Percentiles rank a stretch among this genome's conserved stretches.
Evolutionary conservation across 2,329 filamentous ascomycete genomes (phyloP).

Genomic region (Fusarium fujikuroi): DNA sequence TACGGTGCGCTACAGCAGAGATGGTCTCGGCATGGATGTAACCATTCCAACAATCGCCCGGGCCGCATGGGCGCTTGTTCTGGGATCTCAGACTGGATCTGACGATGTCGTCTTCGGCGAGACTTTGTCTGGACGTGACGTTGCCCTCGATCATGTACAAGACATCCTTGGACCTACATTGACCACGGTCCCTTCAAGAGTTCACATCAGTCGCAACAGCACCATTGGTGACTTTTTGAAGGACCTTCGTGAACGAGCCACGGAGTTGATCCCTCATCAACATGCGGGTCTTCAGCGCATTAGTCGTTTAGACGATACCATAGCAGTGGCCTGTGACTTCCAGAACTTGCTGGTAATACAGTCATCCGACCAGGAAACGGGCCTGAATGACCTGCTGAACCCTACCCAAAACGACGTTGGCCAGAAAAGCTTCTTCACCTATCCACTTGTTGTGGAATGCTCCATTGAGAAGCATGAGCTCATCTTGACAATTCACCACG

Average conservation of each 20-base stretch:
- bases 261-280: constrained; percentile 42
- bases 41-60: constrained; percentile 22
- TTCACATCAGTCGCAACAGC: constrained; percentile 5
- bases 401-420: constrained; percentile 10
- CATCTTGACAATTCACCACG: constrained; percentile 20
- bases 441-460: constrained; percentile 42
- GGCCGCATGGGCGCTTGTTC: constrained; percentile 31
- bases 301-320: constrained; percentile 36
- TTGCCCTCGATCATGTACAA: constrained; percentile 12
- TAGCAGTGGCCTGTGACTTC: constrained; percentile 38
- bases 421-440: constrained; percentile 35
- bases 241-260: not conserved
- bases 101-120: constrained; percentile 33
- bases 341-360: constrained; percentile 48
- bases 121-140: constrained; percentile 29
- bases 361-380: not conserved
- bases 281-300: constrained; percentile 47
- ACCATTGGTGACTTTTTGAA: not conserved
- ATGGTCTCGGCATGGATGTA: not conserved
- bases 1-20: not conserved
- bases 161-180: constrained; percentile 31
- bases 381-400: not conserved
- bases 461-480: constrained; percentile 10
- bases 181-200: constrained; percentile 22
- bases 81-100: constrained; percentile 14